Evolutionary conservation across 352 stramenopile species (phyloP).

Genomic region (Pythium monospermum): DNA sequence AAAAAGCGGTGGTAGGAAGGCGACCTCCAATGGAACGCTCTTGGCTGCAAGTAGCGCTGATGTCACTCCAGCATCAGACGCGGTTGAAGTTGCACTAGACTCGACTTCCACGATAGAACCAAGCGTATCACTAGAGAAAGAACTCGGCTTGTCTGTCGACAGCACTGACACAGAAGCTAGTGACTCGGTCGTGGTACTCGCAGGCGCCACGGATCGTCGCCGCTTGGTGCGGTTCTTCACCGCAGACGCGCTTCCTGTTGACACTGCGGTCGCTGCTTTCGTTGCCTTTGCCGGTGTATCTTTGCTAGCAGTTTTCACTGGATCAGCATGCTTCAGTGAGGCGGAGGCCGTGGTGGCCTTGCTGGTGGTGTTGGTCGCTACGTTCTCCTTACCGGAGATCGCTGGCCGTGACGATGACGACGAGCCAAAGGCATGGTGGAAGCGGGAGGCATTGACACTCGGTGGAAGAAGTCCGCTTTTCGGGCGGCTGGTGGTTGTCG

Average conservation of each 20-base stretch:
- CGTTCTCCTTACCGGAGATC: conserved; percentile 18
- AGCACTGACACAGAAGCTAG: conserved; percentile 1
- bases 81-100: too few relatives aligned
- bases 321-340: too few relatives aligned
- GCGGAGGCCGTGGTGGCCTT: not conserved
- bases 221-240: conserved; percentile 9
- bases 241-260: not conserved
- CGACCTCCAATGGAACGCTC: not conserved
- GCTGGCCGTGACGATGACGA: conserved; percentile 10
- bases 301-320: too few relatives aligned
- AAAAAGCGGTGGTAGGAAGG: too few relatives aligned
- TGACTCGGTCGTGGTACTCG: not conserved
- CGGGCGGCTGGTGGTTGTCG: not conserved
- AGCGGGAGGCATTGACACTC: conserved; percentile 3
- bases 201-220: conserved; percentile 2
- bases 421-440: conserved; percentile 22
- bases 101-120: too few relatives aligned
- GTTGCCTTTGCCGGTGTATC: too few relatives aligned
- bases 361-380: not conserved
- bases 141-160: too few relatives aligned
- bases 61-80: too few relatives aligned
- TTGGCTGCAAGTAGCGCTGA: too few relatives aligned
- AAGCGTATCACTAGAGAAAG: too few relatives aligned
- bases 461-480: conserved; percentile 18
- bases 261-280: too few relatives aligned